Conservation (phyloP, 495 filamentous ascomycete species). For the Lasiosphaeriaceae sp. region DNA sequence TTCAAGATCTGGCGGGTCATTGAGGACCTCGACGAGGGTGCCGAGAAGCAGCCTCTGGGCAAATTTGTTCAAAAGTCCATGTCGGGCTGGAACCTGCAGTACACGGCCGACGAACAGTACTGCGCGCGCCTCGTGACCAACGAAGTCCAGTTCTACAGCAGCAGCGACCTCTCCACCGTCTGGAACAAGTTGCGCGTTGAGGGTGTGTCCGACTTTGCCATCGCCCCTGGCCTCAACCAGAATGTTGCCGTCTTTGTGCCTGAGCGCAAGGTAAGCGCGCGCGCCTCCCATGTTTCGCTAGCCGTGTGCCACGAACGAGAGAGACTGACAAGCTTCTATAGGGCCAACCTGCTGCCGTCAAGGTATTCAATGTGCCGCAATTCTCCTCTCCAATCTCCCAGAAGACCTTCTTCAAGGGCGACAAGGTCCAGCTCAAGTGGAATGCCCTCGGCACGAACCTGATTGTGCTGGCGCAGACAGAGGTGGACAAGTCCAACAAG, state of each 20-base stretch:
- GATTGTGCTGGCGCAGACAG: constrained; percentile 95
- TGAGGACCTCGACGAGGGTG: constrained; percentile 49
- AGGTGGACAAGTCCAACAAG: constrained; percentile 96
- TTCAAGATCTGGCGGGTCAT: constrained; percentile 90
- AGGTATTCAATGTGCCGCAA: constrained; percentile 87
- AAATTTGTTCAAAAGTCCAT: constrained; percentile 91
- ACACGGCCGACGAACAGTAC: constrained; percentile 84
- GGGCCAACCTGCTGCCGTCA: constrained; percentile 89
- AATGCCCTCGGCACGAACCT: constrained; percentile 83
- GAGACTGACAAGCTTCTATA: constrained; percentile 30
- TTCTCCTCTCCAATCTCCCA: constrained; percentile 80
- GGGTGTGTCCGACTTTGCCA: constrained; percentile 83
- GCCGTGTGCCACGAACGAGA: neutral
- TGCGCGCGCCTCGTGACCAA: constrained; percentile 94
- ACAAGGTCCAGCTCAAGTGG: constrained; percentile 98
- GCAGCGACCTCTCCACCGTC: constrained; percentile 73
- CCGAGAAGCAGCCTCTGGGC: constrained; percentile 71
- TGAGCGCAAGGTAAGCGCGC: constrained; percentile 81
- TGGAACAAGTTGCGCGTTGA: constrained; percentile 95
- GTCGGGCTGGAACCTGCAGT: constrained; percentile 97
- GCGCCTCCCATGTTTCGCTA: too few relatives aligned
- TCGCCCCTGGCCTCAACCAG: constrained; percentile 82
- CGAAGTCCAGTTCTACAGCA: constrained; percentile 95
- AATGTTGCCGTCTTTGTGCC: constrained; percentile 91
- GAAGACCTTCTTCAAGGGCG: constrained; percentile 98